A percentile compares a stretch with the other conserved stretches of the same genome.
Evolutionary conservation across 495 filamentous ascomycete species (phyloP).

Genomic region (Penicillium bialowiezense): DNA sequence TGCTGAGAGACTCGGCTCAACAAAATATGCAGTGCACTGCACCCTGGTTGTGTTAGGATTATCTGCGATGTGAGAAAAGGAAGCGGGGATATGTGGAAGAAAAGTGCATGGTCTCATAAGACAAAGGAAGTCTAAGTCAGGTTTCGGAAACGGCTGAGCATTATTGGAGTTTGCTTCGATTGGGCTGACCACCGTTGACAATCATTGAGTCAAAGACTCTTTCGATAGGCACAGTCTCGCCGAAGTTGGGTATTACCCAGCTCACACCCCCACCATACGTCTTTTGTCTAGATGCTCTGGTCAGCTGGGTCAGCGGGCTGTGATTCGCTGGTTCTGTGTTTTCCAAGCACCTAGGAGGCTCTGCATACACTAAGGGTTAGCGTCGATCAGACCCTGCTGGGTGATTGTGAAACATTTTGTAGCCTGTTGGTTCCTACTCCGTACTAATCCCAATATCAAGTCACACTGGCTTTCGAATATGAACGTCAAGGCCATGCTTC

Average conservation of each 20-base stretch:
- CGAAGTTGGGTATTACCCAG: neutral
- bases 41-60: neutral
- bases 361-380: neutral
- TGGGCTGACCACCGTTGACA: neutral
- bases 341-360: neutral
- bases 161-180: neutral
- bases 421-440: too few relatives aligned
- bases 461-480: too few relatives aligned
- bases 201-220: neutral
- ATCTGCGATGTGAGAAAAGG: neutral
- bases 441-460: too few relatives aligned
- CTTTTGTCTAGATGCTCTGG: neutral
- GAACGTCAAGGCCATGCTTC: too few relatives aligned
- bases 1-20: neutral
- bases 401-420: neutral
- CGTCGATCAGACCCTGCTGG: neutral
- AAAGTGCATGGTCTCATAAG: neutral
- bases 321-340: neutral
- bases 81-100: neutral
- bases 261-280: neutral
- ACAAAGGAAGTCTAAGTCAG: constrained; percentile 3
- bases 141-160: neutral
- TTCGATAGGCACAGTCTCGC: neutral
- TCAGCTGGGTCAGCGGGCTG: neutral
- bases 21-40: neutral